Evolutionary conservation across 2,329 filamentous ascomycete genomes (phyloP).

Genomic region (Penicillium sp.): DNA sequence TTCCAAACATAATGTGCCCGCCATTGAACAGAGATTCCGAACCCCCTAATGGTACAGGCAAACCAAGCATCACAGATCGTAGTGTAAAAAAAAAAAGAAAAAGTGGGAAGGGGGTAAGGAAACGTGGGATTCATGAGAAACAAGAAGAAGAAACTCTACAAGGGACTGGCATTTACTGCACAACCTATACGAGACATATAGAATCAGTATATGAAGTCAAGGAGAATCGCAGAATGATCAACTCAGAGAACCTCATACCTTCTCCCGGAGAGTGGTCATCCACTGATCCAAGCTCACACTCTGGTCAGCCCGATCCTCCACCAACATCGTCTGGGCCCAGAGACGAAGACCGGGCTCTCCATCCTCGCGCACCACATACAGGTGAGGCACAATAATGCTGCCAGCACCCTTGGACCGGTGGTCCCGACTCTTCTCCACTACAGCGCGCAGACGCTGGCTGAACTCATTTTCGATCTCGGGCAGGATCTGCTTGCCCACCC

Average conservation of each 20-base stretch:
- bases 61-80: background rate
- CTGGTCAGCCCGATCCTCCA: slow-evolving; percentile 94
- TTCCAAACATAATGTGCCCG: slow-evolving; percentile 9
- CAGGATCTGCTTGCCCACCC: slow-evolving; percentile 85
- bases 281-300: slow-evolving; percentile 90
- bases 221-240: background rate
- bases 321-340: slow-evolving; percentile 93
- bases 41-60: slow-evolving; percentile 19
- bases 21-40: slow-evolving; percentile 6
- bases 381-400: slow-evolving; percentile 86
- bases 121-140: slow-evolving; percentile 5
- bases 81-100: background rate
- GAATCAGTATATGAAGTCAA: background rate
- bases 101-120: background rate
- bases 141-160: background rate
- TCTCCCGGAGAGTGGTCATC: slow-evolving; percentile 89
- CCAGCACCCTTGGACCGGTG: slow-evolving; percentile 84
- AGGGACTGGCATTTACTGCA: slow-evolving; percentile 10
- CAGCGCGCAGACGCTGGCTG: slow-evolving; percentile 87
- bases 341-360: slow-evolving; percentile 92
- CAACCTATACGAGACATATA: slow-evolving; percentile 10
- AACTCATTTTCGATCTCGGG: slow-evolving; percentile 93
- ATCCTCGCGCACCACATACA: slow-evolving; percentile 93
- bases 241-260: slow-evolving; percentile 61
- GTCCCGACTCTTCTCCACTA: slow-evolving; percentile 89